Base-by-base conservation (phyloP, 2,329 filamentous ascomycete genomes). In the Penicillium decumbens region DNA sequence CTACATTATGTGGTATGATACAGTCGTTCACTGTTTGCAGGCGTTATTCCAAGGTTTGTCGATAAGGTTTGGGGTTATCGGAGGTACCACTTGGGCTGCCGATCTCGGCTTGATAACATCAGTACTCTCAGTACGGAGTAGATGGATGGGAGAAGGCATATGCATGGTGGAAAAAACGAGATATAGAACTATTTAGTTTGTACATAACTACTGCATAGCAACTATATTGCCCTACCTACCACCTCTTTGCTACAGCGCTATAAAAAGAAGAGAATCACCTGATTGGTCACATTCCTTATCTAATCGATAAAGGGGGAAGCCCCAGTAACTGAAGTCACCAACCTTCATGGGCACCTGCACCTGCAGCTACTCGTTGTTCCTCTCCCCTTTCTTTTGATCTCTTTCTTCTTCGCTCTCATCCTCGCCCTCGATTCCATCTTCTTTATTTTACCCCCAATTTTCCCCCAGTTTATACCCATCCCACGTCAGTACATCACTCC, bases 221-320 rank as follows among this genome's bases (percentile, higher is more conserved):
- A 23, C 3, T 20, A 20, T 10, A 37, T 3, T 23, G 4, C 20
- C 20, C 18, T 10, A 1, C 18, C 28, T 29, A 29, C n/a, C 33
- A 20, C 33, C 9, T 9, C 4, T 35, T 15, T 10, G 15, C 15
- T 18, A n/a, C 10, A 15, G 32, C 9, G 23, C 5, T 27, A n/a
- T 13, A 40, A 25, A 12, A 27, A 40, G 20, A 37, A 7, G 9
- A 18, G 6, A 40, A 27, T 40, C 23, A 40, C 23, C 38, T 40
- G 38, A 40, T 40, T 27, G 38, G 38, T 40, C 23, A 40, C 24
- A n/a, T 40, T 2, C 29, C 56, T 59, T 59, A 60, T 62, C 58
- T 59, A 60, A 56, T 57, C 59, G 53, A 45, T 43, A 39, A 40
- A 4, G 12, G 8, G 32, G 28, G 48, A 43, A 58, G 35, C 44